phyloP scores from a whole-genome alignment of 306 rosid genomes.

The Trifolium repens region DNA sequence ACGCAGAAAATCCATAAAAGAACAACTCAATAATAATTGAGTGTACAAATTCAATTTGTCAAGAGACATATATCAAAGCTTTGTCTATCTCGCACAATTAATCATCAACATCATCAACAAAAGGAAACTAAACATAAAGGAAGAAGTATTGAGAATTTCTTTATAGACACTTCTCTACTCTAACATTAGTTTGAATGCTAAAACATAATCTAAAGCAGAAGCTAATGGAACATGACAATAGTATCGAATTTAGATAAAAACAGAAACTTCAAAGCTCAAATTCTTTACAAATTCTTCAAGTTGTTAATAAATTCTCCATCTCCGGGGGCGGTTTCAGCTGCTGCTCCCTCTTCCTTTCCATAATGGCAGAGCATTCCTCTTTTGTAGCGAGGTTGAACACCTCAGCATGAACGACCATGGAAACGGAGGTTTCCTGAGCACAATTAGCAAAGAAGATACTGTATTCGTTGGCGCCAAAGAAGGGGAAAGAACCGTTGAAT shows the following conservation, averaged over 20 bases:
- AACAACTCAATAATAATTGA: slow-evolving; percentile 11
- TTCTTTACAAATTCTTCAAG: slow-evolving; percentile 61
- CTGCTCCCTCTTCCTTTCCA: slow-evolving; percentile 94
- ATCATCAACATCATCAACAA: slow-evolving; percentile 28
- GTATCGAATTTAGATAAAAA: slow-evolving; percentile 19
- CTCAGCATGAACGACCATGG: slow-evolving; percentile 78
- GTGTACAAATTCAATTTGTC: slow-evolving; percentile 37
- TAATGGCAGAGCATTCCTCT: slow-evolving; percentile 85
- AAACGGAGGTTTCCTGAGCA: slow-evolving; percentile 69
- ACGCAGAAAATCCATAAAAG: slow-evolving; percentile 34
- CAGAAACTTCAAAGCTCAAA: slow-evolving; percentile 69
- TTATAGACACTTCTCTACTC: slow-evolving; percentile 32
- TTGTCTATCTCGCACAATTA: slow-evolving; percentile 43
- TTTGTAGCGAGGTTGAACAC: slow-evolving; percentile 68
- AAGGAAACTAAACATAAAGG: slow-evolving; percentile 41
- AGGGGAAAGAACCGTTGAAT: slow-evolving; percentile 61
- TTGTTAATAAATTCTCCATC: slow-evolving; percentile 62
- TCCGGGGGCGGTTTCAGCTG: slow-evolving; percentile 82
- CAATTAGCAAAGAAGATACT: slow-evolving; percentile 92
- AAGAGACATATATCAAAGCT: slow-evolving; percentile 34
- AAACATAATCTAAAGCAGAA: slow-evolving; percentile 8
- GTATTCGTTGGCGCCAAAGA: slow-evolving; percentile 73
- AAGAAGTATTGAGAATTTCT: slow-evolving; percentile 49
- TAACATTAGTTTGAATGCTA: background rate
- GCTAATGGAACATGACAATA: slow-evolving; percentile 44